Evolutionary conservation across 805 yeast genomes (phyloP).

Genomic region (Saccharomycopsis fodiens): DNA sequence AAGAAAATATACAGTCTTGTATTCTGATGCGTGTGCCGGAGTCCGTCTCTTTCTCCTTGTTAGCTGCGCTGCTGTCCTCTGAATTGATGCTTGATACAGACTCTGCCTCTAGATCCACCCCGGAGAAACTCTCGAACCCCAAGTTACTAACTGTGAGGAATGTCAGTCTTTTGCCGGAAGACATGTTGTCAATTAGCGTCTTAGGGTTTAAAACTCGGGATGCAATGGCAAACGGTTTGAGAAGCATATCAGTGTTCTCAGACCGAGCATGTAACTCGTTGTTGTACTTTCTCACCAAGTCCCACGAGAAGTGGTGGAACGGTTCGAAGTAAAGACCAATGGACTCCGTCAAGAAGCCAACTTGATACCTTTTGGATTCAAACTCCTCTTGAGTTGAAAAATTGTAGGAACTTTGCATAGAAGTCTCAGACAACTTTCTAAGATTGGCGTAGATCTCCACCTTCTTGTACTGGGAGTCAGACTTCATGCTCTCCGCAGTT

Average conservation of each 20-base stretch:
- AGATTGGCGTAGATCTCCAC: slow-evolving; percentile 4
- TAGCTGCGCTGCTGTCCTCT: not conserved
- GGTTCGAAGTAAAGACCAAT: slow-evolving; percentile 4
- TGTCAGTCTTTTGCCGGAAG: not conserved
- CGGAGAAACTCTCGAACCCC: not conserved
- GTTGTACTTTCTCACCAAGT: not conserved
- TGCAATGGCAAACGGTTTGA: slow-evolving; percentile 2
- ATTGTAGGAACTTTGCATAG: not conserved
- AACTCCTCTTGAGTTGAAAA: not conserved
- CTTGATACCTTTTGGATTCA: not conserved
- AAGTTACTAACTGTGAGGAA: slow-evolving; percentile 2
- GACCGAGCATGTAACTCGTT: not conserved
- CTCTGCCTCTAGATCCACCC: not conserved
- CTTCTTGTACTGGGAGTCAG: slow-evolving; percentile 2
- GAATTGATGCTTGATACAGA: not conserved
- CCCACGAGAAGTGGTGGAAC: not conserved
- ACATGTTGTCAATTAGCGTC: not conserved
- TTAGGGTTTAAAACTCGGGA: not conserved
- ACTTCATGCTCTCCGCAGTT: not conserved
- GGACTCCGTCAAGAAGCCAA: slow-evolving; percentile 2
- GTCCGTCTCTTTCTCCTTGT: not conserved
- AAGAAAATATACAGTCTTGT: not conserved
- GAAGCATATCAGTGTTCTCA: not conserved
- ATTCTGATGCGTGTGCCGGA: not conserved
- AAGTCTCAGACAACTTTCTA: not conserved